Base-by-base conservation (phyloP, 75 land plant genomes). In the Selaginella tamariscina region DNA sequence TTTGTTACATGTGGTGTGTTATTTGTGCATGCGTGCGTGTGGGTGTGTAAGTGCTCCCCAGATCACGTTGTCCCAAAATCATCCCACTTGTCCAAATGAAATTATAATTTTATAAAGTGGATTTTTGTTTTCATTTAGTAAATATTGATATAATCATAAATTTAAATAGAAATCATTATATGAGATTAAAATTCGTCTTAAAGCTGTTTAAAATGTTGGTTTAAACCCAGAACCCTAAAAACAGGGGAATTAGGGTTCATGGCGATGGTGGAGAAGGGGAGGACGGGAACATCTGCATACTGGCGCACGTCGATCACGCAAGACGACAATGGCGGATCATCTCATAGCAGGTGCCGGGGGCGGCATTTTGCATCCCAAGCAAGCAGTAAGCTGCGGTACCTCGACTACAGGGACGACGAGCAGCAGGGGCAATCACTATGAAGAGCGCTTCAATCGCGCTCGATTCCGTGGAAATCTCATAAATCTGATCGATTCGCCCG, bases 261-360 rank as follows among this genome's bases (percentile, higher is more conserved):
- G 49, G 49, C 49, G 15, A 39, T 39, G 49, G 49, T 5, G 49
- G 49, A 39, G 49, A 15, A 5, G 49, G 49, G 11, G 49, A 39
- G 49, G 49, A 39, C 49, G 49, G 90, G 1, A 92, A 92, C 73
- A 92, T 92, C 8, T 92, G 95, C 75, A 89, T 92, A 18, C 66
- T 92, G 28, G 97, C 97, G 23, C 97, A 92, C 33, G 97, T 92
- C 0, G 97, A 92, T 64, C 97, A 92, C 32, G 97, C 64, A 92
- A 92, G 70, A 89, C 97, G 0, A 92, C 97, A 0, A 77, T 92
- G 0, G 90, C 97, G 2, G 97, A 92, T 66, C 95, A 89, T 39
- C 60, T 92, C 55, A 89, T 92, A 29, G 95, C 97, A 0, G 74
- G 79, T 0, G 82, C 78, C 26, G 89, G 85, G 21, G 85, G 81